A percentile compares a stretch with the other conserved stretches of the same genome.
Conservation (phyloP, 257 asterid species). For the Nicotiana undulata region DNA sequence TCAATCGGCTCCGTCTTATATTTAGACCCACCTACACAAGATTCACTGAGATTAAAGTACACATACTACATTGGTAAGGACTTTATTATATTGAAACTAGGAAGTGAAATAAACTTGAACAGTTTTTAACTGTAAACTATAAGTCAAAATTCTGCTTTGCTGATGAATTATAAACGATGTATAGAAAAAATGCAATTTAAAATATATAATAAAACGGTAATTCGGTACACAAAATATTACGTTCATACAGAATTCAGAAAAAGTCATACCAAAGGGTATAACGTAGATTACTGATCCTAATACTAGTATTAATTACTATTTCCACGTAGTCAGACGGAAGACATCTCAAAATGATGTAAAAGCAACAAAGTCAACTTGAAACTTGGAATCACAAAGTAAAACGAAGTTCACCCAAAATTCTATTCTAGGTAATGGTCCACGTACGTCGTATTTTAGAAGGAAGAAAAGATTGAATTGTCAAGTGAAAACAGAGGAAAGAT, state of each 20-base stretch:
- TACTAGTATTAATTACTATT: too few species aligned
- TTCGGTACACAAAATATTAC: too few species aligned
- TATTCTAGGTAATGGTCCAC: not conserved
- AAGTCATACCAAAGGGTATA: too few species aligned
- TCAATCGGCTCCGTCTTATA: not conserved
- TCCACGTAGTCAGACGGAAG: too few species aligned
- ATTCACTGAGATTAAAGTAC: not conserved
- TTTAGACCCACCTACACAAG: not conserved
- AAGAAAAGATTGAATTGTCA: not conserved
- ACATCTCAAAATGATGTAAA: too few species aligned
- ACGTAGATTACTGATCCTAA: too few species aligned
- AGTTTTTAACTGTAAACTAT: not conserved
- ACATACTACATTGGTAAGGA: not conserved
- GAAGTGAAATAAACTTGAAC: slow-evolving; percentile 4
- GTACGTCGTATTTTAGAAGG: not conserved
- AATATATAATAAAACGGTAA: too few species aligned
- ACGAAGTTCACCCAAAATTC: not conserved
- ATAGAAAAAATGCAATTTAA: not conserved
- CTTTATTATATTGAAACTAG: not conserved
- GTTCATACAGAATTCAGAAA: too few species aligned
- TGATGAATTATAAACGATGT: not conserved
- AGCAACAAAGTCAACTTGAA: too few species aligned
- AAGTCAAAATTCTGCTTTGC: not conserved
- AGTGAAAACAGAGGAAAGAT: not conserved
- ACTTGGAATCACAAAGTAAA: not conserved